These are phyloP conservation scores for Exserohilum turcica DNA, from an alignment of 2,329 filamentous ascomycete genomes.

Conservation along the genomic window DNA sequence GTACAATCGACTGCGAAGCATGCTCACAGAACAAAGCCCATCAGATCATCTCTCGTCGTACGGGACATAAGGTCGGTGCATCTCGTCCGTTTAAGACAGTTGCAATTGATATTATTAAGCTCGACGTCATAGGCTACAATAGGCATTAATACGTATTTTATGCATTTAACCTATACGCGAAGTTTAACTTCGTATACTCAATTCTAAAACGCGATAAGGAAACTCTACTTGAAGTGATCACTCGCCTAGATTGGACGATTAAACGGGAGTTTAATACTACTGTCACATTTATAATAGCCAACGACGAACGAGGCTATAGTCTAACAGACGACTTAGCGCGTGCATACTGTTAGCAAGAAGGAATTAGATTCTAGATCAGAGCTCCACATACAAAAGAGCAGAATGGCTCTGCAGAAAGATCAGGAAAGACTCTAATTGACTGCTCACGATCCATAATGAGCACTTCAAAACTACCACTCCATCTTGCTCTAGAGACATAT, in stretches of 20 bases:
- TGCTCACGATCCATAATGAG: constrained; percentile 7
- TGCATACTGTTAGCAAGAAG: constrained; percentile 1
- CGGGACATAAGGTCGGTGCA: no score
- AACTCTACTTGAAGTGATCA: constrained; percentile 11
- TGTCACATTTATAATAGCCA: constrained; percentile 13
- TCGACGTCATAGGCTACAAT: no score
- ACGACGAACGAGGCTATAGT: constrained; percentile 11
- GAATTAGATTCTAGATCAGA: constrained; percentile 5
- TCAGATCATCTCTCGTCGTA: no score
- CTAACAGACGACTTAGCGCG: not conserved
- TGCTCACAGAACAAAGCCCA: no score
- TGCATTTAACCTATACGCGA: constrained; percentile 1
- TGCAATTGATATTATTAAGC: no score
- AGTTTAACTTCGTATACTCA: constrained; percentile 3
- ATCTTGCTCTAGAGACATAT: constrained; percentile 14
- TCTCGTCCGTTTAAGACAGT: no score
- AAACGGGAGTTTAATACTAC: constrained; percentile 14
- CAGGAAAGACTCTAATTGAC: constrained; percentile 14
- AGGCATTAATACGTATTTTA: no score
- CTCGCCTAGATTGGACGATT: constrained; percentile 49
- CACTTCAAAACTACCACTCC: constrained; percentile 6
- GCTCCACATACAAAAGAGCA: constrained; percentile 11
- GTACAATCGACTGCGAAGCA: no score
- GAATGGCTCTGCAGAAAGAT: constrained; percentile 17
- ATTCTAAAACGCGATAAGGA: constrained; percentile 6